Evolutionary conservation across 1,284 basidiomycete genomes (phyloP).

Genomic region (Rhodotorula sp.): DNA sequence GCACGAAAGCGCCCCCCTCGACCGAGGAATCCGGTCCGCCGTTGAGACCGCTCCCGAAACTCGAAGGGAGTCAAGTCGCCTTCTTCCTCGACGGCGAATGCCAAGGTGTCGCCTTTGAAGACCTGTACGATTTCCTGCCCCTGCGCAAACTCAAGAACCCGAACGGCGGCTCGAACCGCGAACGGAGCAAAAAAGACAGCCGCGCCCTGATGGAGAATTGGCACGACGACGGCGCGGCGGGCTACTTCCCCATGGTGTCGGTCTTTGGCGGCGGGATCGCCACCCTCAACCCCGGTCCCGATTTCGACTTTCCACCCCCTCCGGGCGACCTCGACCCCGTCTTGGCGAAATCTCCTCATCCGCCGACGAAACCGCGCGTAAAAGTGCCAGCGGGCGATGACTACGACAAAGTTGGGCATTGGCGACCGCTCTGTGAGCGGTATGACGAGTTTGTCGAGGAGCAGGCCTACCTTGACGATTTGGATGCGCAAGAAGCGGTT

Average conservation of each 20-base stretch:
- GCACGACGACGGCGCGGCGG: conserved; percentile 90
- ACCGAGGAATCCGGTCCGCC: conserved; percentile 43
- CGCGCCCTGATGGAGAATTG: conserved; percentile 57
- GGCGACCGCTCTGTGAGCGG: conserved; percentile 73
- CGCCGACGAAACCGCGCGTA: background rate
- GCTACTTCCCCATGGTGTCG: conserved; percentile 93
- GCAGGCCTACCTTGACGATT: conserved; percentile 65
- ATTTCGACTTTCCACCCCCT: conserved; percentile 71
- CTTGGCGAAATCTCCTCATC: conserved; percentile 1
- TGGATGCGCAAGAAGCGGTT: conserved; percentile 31
- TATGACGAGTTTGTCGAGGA: conserved; percentile 74
- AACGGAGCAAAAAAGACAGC: conserved; percentile 18
- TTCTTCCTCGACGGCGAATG: conserved; percentile 92
- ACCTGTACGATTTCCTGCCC: conserved; percentile 87
- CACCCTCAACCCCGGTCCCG: conserved; percentile 78
- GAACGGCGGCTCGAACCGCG: background rate
- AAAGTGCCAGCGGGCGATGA: no score
- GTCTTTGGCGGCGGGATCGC: conserved; percentile 87
- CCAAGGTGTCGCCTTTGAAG: conserved; percentile 79
- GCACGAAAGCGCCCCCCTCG: conserved; percentile 43
- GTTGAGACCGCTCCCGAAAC: conserved; percentile 67
- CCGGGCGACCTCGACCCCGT: conserved; percentile 33
- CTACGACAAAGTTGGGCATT: conserved; percentile 45
- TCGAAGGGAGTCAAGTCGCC: conserved; percentile 71
- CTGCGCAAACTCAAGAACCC: conserved; percentile 56